These are phyloP conservation scores for Chlamydomonas sp. DNA, from an alignment of 139 green algal species.

Conservation along the genomic window DNA sequence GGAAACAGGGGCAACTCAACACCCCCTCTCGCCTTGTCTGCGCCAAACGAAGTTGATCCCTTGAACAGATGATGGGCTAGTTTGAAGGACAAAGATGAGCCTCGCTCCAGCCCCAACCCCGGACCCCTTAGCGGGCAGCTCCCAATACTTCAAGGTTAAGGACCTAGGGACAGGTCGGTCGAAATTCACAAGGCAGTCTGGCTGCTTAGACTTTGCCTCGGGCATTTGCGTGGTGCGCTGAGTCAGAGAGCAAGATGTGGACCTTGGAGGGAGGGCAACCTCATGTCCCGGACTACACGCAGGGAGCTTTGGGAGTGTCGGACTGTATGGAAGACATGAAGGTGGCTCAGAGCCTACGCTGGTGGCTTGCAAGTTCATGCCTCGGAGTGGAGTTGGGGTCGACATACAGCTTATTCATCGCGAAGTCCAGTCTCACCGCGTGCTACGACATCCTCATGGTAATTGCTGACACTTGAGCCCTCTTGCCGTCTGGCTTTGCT, in stretches of 20 bases:
- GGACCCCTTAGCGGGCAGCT: slow-evolving; percentile 2
- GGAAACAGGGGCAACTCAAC: too few species aligned
- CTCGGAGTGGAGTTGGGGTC: slow-evolving; percentile 16
- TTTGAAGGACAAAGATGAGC: too few species aligned
- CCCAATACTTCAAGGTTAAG: slow-evolving; percentile 14
- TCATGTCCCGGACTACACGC: neutral
- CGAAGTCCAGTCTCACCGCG: slow-evolving; percentile 29
- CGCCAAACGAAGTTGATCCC: too few species aligned
- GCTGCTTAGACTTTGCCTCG: neutral
- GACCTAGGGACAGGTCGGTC: slow-evolving; percentile 18
- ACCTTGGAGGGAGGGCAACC: neutral
- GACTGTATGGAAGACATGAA: slow-evolving; percentile 17
- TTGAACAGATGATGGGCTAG: too few species aligned
- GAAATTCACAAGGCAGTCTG: neutral
- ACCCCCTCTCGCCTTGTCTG: too few species aligned
- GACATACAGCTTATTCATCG: slow-evolving; percentile 21
- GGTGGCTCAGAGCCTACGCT: neutral
- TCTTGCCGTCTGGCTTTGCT: too few species aligned
- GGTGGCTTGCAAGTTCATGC: slow-evolving; percentile 31
- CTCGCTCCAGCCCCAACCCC: neutral
- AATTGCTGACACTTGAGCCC: too few species aligned
- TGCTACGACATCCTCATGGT: slow-evolving; percentile 75
- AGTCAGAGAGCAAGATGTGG: neutral
- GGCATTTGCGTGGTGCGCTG: neutral
- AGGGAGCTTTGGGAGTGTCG: slow-evolving; percentile 36